A percentile compares a stretch with the other conserved stretches of the same genome.
Evolutionary conservation across 495 filamentous ascomycete genomes (phyloP).

Genomic region (Tuber indicum): DNA sequence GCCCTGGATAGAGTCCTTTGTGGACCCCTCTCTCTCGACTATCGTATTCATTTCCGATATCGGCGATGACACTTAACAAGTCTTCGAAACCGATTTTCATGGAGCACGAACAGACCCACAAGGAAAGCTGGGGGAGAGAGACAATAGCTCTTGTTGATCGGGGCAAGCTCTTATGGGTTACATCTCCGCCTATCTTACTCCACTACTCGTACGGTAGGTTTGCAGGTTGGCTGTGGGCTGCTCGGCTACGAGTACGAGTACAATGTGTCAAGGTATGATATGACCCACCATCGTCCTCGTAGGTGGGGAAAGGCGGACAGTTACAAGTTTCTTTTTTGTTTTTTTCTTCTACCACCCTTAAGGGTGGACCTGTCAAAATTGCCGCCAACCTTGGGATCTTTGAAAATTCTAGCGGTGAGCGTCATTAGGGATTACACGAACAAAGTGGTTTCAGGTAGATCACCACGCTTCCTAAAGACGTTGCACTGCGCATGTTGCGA

Average conservation of each 20-base stretch:
- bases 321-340: neutral
- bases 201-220: neutral
- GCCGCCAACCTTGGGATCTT: neutral
- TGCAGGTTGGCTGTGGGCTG: neutral
- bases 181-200: neutral
- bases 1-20: neutral
- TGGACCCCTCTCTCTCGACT: neutral
- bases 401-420: neutral
- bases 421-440: neutral
- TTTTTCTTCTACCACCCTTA: neutral
- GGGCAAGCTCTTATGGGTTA: neutral
- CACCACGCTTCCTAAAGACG: neutral
- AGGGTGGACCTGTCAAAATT: neutral
- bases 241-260: too few relatives aligned
- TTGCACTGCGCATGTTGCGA: neutral
- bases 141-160: neutral
- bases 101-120: neutral
- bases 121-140: neutral
- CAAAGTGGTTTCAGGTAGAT: neutral
- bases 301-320: neutral
- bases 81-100: neutral
- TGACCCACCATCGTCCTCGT: neutral
- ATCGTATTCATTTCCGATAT: neutral
- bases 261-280: neutral
- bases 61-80: neutral